phyloP scores from a whole-genome alignment of 495 filamentous ascomycete species.

The Saxophila tyrrhenica region DNA sequence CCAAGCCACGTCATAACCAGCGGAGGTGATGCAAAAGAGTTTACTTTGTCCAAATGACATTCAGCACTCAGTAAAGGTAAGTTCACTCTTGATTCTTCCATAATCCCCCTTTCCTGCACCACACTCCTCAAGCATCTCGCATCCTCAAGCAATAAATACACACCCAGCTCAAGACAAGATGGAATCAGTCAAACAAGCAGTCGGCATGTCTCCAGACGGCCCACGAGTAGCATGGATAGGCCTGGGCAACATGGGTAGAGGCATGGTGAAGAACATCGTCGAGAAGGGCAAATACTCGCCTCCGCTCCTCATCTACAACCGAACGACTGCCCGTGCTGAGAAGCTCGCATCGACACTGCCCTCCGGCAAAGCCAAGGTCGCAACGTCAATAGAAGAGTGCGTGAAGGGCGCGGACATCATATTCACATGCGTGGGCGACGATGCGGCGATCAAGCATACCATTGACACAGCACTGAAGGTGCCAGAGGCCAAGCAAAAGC shows the following conservation, averaged over 20 bases:
- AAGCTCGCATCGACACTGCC: conserved; percentile 27
- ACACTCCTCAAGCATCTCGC: too few relatives aligned
- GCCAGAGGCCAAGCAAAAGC: conserved; percentile 44
- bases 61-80: not conserved
- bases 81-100: too few relatives aligned
- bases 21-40: not conserved
- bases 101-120: not conserved
- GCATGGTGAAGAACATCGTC: conserved; percentile 76
- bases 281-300: conserved; percentile 59
- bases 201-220: not conserved
- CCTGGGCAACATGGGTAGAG: conserved; percentile 86
- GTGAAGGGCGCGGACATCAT: conserved; percentile 61
- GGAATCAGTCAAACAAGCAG: too few relatives aligned
- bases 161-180: too few relatives aligned
- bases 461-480: conserved; percentile 34
- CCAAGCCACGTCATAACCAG: not conserved
- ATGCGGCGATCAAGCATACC: conserved; percentile 52
- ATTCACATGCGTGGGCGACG: conserved; percentile 75
- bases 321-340: conserved; percentile 35
- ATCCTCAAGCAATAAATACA: too few relatives aligned
- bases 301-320: conserved; percentile 71
- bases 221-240: conserved; percentile 71
- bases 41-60: not conserved
- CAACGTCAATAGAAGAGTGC: conserved; percentile 50
- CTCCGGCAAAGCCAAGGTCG: conserved; percentile 47